Conservation (phyloP, 495 filamentous ascomycete species). For the Gamarada debralockiae region DNA sequence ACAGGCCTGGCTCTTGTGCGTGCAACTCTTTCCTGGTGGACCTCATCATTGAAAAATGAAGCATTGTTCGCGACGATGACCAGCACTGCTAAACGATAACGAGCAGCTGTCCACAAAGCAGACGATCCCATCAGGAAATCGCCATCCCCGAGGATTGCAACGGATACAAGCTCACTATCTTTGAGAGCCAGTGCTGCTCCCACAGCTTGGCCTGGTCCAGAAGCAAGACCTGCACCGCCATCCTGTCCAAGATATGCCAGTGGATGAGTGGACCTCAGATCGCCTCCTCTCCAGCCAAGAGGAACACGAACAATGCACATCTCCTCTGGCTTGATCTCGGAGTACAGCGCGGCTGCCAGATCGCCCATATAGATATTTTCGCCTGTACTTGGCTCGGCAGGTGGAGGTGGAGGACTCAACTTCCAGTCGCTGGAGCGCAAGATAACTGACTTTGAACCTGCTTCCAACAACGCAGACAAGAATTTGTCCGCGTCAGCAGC, state of each 20-base stretch:
- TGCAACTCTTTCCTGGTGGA: slow-evolving; percentile 24
- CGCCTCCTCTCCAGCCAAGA: slow-evolving; percentile 16
- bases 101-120: slow-evolving; percentile 21
- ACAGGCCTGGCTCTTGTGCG: slow-evolving; percentile 12
- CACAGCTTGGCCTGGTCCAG: slow-evolving; percentile 21
- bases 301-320: slow-evolving; percentile 22
- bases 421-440: not conserved
- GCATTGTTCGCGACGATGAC: slow-evolving; percentile 24
- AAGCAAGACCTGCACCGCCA: slow-evolving; percentile 20
- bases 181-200: slow-evolving; percentile 22
- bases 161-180: slow-evolving; percentile 8
- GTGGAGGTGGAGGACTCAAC: not conserved
- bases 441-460: not conserved
- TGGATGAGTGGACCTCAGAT: slow-evolving; percentile 14
- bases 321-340: slow-evolving; percentile 12
- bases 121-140: slow-evolving; percentile 23
- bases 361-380: not conserved
- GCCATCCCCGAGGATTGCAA: slow-evolving; percentile 23
- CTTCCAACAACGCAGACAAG: slow-evolving; percentile 5
- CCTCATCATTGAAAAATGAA: slow-evolving; percentile 23
- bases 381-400: not conserved
- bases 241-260: slow-evolving; percentile 22
- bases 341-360: slow-evolving; percentile 12
- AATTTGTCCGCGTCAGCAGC: slow-evolving; percentile 17
- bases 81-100: slow-evolving; percentile 17